These are phyloP conservation scores for Excoecaria agallocha DNA, from an alignment of 345 rosid genomes.

Conservation along the genomic window DNA sequence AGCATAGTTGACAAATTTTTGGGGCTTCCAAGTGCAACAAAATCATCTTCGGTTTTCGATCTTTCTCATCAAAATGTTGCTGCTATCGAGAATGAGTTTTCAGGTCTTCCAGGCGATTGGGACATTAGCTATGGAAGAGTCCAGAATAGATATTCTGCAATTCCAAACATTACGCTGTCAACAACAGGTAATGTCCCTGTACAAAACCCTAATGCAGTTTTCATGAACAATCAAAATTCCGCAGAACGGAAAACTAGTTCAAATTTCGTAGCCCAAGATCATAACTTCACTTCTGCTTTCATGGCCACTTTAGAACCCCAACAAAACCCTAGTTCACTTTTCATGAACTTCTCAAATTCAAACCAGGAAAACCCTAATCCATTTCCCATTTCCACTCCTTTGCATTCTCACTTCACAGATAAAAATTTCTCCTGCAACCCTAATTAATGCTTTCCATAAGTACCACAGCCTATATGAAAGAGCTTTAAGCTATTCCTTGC, in stretches of 20 bases:
- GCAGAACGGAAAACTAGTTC: constrained; percentile 9
- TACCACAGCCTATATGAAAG: constrained; percentile 25
- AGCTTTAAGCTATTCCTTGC: not conserved
- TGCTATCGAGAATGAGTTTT: constrained; percentile 21
- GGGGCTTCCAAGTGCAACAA: constrained; percentile 27
- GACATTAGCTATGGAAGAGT: constrained; percentile 14
- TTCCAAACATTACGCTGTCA: constrained; percentile 14
- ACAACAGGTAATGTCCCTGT: constrained; percentile 29
- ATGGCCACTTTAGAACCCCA: constrained; percentile 14
- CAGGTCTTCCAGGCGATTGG: constrained; percentile 30
- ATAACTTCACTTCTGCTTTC: constrained; percentile 21
- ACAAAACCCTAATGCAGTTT: constrained; percentile 32
- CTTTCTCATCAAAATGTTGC: constrained; percentile 24
- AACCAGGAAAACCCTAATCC: constrained; percentile 27
- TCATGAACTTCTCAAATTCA: constrained; percentile 17
- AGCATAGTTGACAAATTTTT: constrained; percentile 56
- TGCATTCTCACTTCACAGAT: constrained; percentile 24
- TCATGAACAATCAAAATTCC: constrained; percentile 12
- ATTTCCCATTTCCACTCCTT: constrained; percentile 22
- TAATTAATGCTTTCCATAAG: constrained; percentile 16
- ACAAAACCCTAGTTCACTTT: constrained; percentile 24
- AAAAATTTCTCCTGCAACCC: constrained; percentile 24
- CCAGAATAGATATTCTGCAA: constrained; percentile 20
- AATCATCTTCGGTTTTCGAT: constrained; percentile 26
- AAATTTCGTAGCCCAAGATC: constrained; percentile 9